Conservation (phyloP, 805 yeast genomes). For the Lipomyces kockii region DNA sequence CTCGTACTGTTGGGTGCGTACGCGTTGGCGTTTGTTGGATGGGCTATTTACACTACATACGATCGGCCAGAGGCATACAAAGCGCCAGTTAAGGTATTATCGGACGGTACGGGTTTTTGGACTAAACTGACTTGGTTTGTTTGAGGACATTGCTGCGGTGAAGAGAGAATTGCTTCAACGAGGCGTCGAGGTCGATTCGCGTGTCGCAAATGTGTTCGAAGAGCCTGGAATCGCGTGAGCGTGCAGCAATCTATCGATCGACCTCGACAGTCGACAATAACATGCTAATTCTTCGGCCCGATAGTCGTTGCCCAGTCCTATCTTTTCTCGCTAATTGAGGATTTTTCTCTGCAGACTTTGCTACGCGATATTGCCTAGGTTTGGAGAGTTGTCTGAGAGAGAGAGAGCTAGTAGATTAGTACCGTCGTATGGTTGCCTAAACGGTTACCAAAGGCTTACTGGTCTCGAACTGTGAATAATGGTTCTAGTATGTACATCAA, state of each 20-base stretch:
- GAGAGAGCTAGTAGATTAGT: background rate
- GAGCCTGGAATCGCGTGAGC: background rate
- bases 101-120: background rate
- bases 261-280: background rate
- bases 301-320: no score
- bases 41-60: background rate
- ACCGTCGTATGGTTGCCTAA: background rate
- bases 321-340: background rate
- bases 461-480: background rate
- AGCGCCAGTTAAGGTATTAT: background rate
- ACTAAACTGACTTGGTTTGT: background rate
- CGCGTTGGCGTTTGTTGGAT: background rate
- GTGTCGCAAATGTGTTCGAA: background rate
- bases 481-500: background rate
- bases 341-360: background rate
- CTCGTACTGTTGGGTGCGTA: background rate
- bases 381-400: background rate
- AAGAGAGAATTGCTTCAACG: background rate
- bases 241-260: background rate
- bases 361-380: background rate
- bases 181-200: background rate
- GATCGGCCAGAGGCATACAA: background rate
- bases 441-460: no score
- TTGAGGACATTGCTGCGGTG: background rate
- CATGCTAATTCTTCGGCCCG: no score